Base-by-base conservation (phyloP, 768 basidiomycete species). In the Boletus vinaceobasis region DNA sequence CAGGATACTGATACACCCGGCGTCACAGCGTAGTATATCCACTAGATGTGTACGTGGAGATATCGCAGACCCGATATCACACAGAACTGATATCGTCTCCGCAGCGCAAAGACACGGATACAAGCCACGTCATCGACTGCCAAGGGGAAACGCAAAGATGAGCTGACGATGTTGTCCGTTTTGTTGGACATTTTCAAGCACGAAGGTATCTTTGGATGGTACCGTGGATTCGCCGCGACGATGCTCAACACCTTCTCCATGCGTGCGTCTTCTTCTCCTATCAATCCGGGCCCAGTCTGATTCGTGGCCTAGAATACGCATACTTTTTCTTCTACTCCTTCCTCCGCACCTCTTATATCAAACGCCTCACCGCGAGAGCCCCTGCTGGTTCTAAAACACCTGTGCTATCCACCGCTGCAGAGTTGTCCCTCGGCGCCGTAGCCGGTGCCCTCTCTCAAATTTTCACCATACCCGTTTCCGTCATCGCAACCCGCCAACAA, bases 291-390 rank as follows among this genome's bases (percentile, higher is more conserved):
- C 26, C 26, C 36, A 36, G 26, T 23, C 31, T n/a, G 32, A 47
- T 32, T 15, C 57, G 32, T 23, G 37, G 31, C 44, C n/a, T 27
- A 97, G 95, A 97, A 84, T 98, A 95, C 67, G 96, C 97, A 26
- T 99, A 99, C 75, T 99, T 99, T 80, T 98, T 96, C 80, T 98
- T 97, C 77, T 98, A 98, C 71, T 90, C 94, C 21, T 79, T 93
- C 71, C 88, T 98, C 26, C 84, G 97, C 60, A 84, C 79, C 21
- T 80, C 88, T 5, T 94, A 94, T 73, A 82, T 89, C 62, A 86
- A 83, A 64, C 82, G 90, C 17, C 73, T 92, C 45, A 73, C 79
- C 11, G 73, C 78, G 19, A 82, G 77, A 51, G 76, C 84, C 2
- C 82, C 86, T 0, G 64, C 81, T 2, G 85, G 88, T 5, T 77